Base-by-base conservation (phyloP, 2,329 filamentous ascomycete genomes). In the Juglanconis juglandina region DNA sequence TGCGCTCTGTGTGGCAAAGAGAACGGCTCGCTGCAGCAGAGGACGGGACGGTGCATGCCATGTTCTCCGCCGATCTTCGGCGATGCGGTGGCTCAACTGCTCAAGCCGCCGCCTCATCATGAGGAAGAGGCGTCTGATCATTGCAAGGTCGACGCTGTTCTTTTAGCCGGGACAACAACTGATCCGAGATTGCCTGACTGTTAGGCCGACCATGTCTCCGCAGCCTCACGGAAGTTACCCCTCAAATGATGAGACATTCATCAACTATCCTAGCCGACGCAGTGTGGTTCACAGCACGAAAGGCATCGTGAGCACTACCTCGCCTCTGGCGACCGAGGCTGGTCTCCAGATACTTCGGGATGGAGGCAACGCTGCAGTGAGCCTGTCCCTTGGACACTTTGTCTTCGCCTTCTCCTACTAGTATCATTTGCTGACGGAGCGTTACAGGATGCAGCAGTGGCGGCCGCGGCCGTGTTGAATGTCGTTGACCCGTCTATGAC, bases 261-360 rank as follows among this genome's bases (percentile, higher is more conserved):
- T 65, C 47, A 57, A 56, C 17, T 70, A 69, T 70, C 76, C 90
- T 9, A 94, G 91, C 65, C 85, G 94, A 42, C 83, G 94, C 63
- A 96, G 93, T 68, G 92, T 95, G 32, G 91, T 97, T 9, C 92
- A 98, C 72, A 96, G 92, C 71, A 92, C 89, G 1, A 88, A 93
- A 69, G 93, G 92, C 41, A 96, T 98, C 59, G 90, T 97, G 50
- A 85, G 92, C 30, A 95, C 89, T 71, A 90, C 92, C 1, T 92
- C 96, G 70, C 92, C 94, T 13, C 80, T 97, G 50, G 94, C 94
- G 5, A 89, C 89, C 32, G 89, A 90, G 74, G 95, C 92, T 59
- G 94, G 94, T 24, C 83, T 96, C 52, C 85, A 88, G 56, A 81
- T 97, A 37, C 77, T 98, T 11, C 84, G 87, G 58, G 86, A 89